phyloP scores from a whole-genome alignment of 169 alveolate genomes.

The Cryptosporidium parvum region DNA sequence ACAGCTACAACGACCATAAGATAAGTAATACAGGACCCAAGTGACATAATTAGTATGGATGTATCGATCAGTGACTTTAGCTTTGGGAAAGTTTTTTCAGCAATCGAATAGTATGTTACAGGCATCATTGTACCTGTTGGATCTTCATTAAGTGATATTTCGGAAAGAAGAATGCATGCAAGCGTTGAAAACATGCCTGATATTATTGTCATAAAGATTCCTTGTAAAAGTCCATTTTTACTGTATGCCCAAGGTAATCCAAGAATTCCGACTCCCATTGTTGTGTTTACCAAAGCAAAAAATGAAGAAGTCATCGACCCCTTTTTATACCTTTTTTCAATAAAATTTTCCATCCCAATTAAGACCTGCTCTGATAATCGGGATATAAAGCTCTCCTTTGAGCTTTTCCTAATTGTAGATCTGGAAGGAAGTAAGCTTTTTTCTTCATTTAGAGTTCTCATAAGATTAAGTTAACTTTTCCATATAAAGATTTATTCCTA shows the following conservation, averaged over 20 bases:
- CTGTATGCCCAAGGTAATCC: conserved; percentile 77
- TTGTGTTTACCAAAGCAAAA: conserved; percentile 72
- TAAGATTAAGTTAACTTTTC: neutral
- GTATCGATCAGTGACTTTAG: conserved; percentile 34
- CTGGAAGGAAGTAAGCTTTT: conserved; percentile 38
- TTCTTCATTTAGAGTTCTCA: conserved; percentile 43
- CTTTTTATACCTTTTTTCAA: conserved; percentile 40
- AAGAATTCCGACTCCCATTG: conserved; percentile 73
- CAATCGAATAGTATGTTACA: conserved; percentile 67
- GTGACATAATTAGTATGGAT: conserved; percentile 60
- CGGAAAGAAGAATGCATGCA: conserved; percentile 66
- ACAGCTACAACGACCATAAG: conserved; percentile 71
- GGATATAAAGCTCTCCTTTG: conserved; percentile 60
- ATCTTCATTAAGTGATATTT: conserved; percentile 47
- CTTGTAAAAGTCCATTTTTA: conserved; percentile 69
- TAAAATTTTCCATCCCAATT: conserved; percentile 73
- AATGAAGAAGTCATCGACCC: conserved; percentile 70
- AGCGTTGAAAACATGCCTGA: conserved; percentile 67
- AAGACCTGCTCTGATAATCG: conserved; percentile 71
- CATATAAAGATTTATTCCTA: neutral
- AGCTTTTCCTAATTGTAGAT: conserved; percentile 14
- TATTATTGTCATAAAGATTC: conserved; percentile 36
- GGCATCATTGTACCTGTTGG: conserved; percentile 52
- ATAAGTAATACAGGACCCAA: conserved; percentile 64
- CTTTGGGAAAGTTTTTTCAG: conserved; percentile 69